Percentiles rank a stretch among this genome's conserved stretches.
Evolutionary conservation across 2,329 filamentous ascomycete species (phyloP).

Genomic region (Atkinsonella hypoxylon): DNA sequence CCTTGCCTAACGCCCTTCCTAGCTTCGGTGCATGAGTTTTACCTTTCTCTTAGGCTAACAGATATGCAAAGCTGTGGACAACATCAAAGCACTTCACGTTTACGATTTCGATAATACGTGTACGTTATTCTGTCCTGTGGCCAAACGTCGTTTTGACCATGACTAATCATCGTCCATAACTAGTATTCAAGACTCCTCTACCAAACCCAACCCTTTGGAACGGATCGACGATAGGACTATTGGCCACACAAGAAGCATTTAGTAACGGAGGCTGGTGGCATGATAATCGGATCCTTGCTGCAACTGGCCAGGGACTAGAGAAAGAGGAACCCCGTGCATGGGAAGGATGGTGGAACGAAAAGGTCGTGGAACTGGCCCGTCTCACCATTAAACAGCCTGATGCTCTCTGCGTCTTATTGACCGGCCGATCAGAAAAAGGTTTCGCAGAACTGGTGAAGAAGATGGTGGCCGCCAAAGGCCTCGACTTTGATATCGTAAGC

Average conservation of each 20-base stretch:
- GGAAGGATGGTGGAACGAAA: constrained; percentile 95
- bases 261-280: constrained; percentile 95
- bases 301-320: constrained; percentile 73
- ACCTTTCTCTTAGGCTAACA: background rate
- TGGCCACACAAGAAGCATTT: constrained; percentile 67
- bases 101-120: constrained; percentile 98
- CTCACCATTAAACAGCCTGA: constrained; percentile 77
- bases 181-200: constrained; percentile 82
- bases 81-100: constrained; percentile 72
- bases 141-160: background rate
- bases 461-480: constrained; percentile 63
- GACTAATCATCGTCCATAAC: background rate
- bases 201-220: constrained; percentile 87
- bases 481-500: constrained; percentile 80
- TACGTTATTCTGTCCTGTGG: constrained; percentile 28
- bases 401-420: constrained; percentile 74
- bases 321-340: constrained; percentile 74
- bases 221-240: constrained; percentile 59
- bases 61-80: constrained; percentile 37
- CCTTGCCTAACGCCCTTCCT: too few relatives aligned
- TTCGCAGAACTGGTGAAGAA: constrained; percentile 72
- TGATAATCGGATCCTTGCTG: constrained; percentile 70
- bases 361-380: constrained; percentile 67
- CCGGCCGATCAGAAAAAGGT: constrained; percentile 65
- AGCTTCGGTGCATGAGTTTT: too few relatives aligned